These are phyloP conservation scores for Amaranthus cruentus DNA, from an alignment of 148 eudicot genomes.

Conservation along the genomic window DNA sequence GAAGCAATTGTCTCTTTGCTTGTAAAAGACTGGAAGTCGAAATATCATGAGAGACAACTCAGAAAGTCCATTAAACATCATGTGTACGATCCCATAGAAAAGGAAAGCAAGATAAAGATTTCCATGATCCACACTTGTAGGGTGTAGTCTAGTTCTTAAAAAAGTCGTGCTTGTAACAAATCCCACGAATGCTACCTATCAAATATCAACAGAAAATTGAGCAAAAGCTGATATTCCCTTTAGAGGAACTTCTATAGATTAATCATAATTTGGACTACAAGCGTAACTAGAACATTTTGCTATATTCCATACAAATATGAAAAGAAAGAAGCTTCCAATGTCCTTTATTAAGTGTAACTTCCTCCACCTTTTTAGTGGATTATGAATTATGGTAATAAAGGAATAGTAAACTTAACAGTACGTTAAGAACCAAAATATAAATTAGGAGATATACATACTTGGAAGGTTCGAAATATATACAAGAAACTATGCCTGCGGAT, in stretches of 20 bases:
- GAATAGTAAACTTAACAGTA: neutral
- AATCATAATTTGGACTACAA: neutral
- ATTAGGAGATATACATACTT: slow-evolving; percentile 36
- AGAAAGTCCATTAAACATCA: slow-evolving; percentile 86
- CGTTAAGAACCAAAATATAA: neutral
- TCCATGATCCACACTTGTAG: slow-evolving; percentile 55
- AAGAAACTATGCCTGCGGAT: slow-evolving; percentile 69
- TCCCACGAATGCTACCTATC: slow-evolving; percentile 70
- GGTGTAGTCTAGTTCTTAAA: slow-evolving; percentile 51
- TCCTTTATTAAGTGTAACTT: neutral
- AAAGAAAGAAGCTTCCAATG: neutral
- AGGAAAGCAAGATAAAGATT: slow-evolving; percentile 60
- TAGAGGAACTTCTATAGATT: neutral
- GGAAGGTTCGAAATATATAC: slow-evolving; percentile 72
- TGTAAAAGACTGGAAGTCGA: slow-evolving; percentile 83
- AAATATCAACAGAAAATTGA: neutral
- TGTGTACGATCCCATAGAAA: slow-evolving; percentile 60
- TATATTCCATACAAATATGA: neutral
- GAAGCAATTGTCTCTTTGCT: slow-evolving; percentile 76
- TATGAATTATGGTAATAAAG: neutral
- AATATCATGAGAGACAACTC: slow-evolving; percentile 78
- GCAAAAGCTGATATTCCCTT: neutral
- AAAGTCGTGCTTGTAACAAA: slow-evolving; percentile 58
- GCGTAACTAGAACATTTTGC: neutral
- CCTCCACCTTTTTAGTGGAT: neutral